Base-by-base conservation (phyloP, 331 rosid species). In the Pyracantha coccinea region DNA sequence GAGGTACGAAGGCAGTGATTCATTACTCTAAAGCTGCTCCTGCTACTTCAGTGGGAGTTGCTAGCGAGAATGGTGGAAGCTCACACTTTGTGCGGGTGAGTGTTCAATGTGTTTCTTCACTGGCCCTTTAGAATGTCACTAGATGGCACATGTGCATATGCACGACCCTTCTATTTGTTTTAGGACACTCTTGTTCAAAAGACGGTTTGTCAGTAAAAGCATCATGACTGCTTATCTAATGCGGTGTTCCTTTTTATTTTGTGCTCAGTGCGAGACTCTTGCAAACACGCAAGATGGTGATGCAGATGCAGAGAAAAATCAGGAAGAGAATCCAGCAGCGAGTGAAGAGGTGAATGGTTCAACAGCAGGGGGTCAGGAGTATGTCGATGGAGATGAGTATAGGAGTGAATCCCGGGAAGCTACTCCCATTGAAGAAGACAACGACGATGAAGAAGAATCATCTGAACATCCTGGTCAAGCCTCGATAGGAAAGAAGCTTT, bases 261-360 rank as follows among this genome's bases (percentile, higher is more conserved):
- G 44, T 87, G 52, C 65, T 69, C 88, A 90, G 97, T 83, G 87
- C 50, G 81, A 77, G 76, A 81, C 79, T 68, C 71, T 70, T 63
- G 90, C 74, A 58, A 88, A 82, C 47, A 61, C 57, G 10, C 84
- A 81, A 41, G 91, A 82, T 35, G 86, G 66, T 55, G 74, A 76
- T 70, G 89, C 68, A 25, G 89, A 84, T 78, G 71, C 71, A 16
- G 70, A 75, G 3, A 78, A 84, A 74, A 71, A 62, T 23, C 15
- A 59, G 25, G 79, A 19, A 14, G 87, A 72, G 67, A 61, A 79
- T 68, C 24, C 69, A 25, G 86, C 85, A 63, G 20, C 86, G 84
- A 92, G 99, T 78, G 99, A 94, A 81, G 99, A 91, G 95, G 98
- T 90, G 82, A 92, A 90, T 17, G 97, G 96, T 60, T 87, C 93